These are phyloP conservation scores for Aspergillus indologenus DNA, from an alignment of 495 filamentous ascomycete genomes.

Conservation along the genomic window DNA sequence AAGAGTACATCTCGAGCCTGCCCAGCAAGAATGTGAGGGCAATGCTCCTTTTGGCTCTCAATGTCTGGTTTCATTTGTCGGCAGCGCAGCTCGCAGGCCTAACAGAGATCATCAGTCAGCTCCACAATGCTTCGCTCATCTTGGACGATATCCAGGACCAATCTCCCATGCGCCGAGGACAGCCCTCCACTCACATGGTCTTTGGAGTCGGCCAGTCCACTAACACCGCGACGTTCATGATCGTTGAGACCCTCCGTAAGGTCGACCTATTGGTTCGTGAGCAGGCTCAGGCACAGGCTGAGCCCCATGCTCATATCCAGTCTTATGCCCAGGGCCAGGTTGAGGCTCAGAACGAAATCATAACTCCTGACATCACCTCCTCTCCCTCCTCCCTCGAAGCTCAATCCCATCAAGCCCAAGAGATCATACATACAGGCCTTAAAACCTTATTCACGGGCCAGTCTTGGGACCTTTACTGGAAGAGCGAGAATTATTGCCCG, in stretches of 20 bases:
- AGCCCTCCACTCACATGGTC: slow-evolving; percentile 26
- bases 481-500: slow-evolving; percentile 18
- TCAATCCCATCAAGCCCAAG: no score
- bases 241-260: slow-evolving; percentile 32
- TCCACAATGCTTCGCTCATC: slow-evolving; percentile 27
- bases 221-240: slow-evolving; percentile 48
- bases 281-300: no score
- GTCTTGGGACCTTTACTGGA: slow-evolving; percentile 32
- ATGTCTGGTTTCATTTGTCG: slow-evolving; percentile 19
- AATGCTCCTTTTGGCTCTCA: slow-evolving; percentile 18
- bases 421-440: no score
- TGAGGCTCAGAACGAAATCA: no score
- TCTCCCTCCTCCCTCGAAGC: no score
- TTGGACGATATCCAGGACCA: slow-evolving; percentile 37
- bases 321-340: no score
- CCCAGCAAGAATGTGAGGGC: slow-evolving; percentile 12
- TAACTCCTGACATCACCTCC: no score
- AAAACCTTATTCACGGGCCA: slow-evolving; percentile 26
- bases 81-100: neutral
- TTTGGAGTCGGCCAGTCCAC: slow-evolving; percentile 41
- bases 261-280: slow-evolving; percentile 4
- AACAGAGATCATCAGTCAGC: slow-evolving; percentile 11
- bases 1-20: slow-evolving; percentile 8
- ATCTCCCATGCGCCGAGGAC: slow-evolving; percentile 29
- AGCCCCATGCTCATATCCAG: no score